A percentile compares a stretch with the other conserved stretches of the same genome.
Conservation (phyloP, 2,329 filamentous ascomycete species). For the Aspergillus thermomutatus region DNA sequence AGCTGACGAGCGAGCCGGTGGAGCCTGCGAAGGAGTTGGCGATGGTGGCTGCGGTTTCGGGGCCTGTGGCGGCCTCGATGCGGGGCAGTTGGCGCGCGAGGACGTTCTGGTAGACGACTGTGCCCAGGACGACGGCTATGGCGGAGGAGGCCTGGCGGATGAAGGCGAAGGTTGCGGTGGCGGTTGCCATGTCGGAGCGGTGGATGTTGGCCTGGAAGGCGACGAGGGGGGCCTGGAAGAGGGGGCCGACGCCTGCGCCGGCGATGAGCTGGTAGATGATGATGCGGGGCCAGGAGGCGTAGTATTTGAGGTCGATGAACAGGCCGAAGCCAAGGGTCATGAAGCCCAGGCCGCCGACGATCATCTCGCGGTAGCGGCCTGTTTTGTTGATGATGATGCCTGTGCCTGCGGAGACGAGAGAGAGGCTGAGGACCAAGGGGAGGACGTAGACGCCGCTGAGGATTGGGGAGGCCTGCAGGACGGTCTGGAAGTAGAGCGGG, state of each 20-base stretch:
- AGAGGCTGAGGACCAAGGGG: slow-evolving; percentile 66
- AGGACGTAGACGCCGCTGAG: slow-evolving; percentile 72
- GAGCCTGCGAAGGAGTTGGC: slow-evolving; percentile 35
- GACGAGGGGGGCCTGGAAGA: slow-evolving; percentile 62
- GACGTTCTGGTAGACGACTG: slow-evolving; percentile 45
- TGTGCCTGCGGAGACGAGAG: slow-evolving; percentile 57
- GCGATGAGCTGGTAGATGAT: slow-evolving; percentile 57
- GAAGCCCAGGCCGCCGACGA: slow-evolving; percentile 57
- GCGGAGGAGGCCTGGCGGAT: slow-evolving; percentile 56
- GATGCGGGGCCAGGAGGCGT: slow-evolving; percentile 51
- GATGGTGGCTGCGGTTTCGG: slow-evolving; percentile 23
- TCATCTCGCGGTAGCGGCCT: slow-evolving; percentile 61
- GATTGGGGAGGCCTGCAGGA: slow-evolving; percentile 65
- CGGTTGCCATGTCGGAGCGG: slow-evolving; percentile 59
- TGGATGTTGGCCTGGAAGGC: slow-evolving; percentile 62
- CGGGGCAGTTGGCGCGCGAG: slow-evolving; percentile 29
- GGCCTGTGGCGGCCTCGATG: slow-evolving; percentile 28
- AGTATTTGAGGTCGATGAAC: slow-evolving; percentile 55
- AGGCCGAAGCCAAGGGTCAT: slow-evolving; percentile 66
- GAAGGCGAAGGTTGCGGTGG: slow-evolving; percentile 61
- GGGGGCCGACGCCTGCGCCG: slow-evolving; percentile 60
- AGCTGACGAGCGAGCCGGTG: slow-evolving; percentile 31
- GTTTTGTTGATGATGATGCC: slow-evolving; percentile 72
- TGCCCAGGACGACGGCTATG: slow-evolving; percentile 58
- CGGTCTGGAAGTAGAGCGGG: slow-evolving; percentile 79